Evolutionary conservation across 768 basidiomycete species (phyloP).

Genomic region (Phanerochaete carnosa): DNA sequence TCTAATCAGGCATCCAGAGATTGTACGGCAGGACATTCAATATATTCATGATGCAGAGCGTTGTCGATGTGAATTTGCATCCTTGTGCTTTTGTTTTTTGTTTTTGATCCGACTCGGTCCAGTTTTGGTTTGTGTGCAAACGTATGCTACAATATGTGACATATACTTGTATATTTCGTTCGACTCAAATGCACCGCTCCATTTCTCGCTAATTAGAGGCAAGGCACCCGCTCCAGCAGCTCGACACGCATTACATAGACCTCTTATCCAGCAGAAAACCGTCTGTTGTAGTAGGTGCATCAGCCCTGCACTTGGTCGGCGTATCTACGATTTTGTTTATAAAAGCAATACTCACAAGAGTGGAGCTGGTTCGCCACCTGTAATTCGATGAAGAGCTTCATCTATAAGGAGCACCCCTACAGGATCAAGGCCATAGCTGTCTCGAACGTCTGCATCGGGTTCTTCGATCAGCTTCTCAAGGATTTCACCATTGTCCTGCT

Average conservation of each 20-base stretch:
- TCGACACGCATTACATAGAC: slow-evolving; percentile 76
- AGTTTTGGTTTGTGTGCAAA: too few species aligned
- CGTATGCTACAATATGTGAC: too few species aligned
- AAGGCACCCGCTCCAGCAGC: slow-evolving; percentile 59
- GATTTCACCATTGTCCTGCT: slow-evolving; percentile 59
- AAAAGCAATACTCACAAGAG: slow-evolving; percentile 42
- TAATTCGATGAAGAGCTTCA: slow-evolving; percentile 70
- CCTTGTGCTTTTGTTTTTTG: too few species aligned
- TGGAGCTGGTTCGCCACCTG: slow-evolving; percentile 74
- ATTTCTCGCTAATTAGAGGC: too few species aligned
- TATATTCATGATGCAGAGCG: too few species aligned
- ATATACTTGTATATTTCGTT: too few species aligned
- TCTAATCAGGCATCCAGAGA: too few species aligned
- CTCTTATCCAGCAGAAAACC: slow-evolving; percentile 26
- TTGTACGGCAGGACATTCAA: too few species aligned
- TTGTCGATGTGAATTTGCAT: too few species aligned
- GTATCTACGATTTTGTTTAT: slow-evolving; percentile 68
- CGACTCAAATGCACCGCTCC: too few species aligned
- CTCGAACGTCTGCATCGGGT: slow-evolving; percentile 68
- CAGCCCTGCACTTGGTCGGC: slow-evolving; percentile 85
- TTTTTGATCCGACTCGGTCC: too few species aligned
- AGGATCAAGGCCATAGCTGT: slow-evolving; percentile 82
- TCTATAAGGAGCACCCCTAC: slow-evolving; percentile 60
- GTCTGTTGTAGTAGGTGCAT: slow-evolving; percentile 26
- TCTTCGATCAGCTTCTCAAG: slow-evolving; percentile 57